Evolutionary conservation across 2,329 filamentous ascomycete genomes (phyloP).

Genomic region (Eutypella sp.): DNA sequence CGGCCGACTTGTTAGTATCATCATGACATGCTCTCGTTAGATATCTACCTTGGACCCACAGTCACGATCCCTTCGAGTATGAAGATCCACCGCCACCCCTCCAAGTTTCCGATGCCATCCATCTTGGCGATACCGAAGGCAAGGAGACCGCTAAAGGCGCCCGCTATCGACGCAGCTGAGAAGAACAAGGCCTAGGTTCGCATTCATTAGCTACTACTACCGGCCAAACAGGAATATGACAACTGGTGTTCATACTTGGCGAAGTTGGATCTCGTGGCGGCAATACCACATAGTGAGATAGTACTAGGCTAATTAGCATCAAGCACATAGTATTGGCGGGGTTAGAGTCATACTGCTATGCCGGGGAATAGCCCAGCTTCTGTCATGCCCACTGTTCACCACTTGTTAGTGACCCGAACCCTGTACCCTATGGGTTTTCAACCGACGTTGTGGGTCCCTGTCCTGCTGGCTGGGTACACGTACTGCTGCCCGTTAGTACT

Average conservation of each 20-base stretch:
- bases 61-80: slow-evolving; percentile 68
- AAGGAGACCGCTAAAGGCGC: slow-evolving; percentile 69
- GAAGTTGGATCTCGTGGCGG: slow-evolving; percentile 49
- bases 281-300: slow-evolving; percentile 57
- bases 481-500: no score
- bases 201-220: slow-evolving; percentile 1
- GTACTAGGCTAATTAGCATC: slow-evolving; percentile 28
- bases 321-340: neutral
- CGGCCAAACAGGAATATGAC: neutral
- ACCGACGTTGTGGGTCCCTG: no score
- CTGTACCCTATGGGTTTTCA: slow-evolving; percentile 54
- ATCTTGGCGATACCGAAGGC: slow-evolving; percentile 67
- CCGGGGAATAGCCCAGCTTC: slow-evolving; percentile 30
- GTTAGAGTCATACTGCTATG: slow-evolving; percentile 19
- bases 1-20: slow-evolving; percentile 4
- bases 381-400: slow-evolving; percentile 15
- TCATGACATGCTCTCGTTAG: neutral
- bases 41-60: slow-evolving; percentile 29
- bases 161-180: slow-evolving; percentile 73
- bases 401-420: slow-evolving; percentile 9
- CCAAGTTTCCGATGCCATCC: slow-evolving; percentile 56
- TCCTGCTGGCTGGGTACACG: no score
- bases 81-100: slow-evolving; percentile 63
- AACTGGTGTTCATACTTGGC: slow-evolving; percentile 27
- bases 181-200: slow-evolving; percentile 63